These are phyloP conservation scores for Prinsepia uniflora DNA, from an alignment of 306 rosid species.

Conservation along the genomic window DNA sequence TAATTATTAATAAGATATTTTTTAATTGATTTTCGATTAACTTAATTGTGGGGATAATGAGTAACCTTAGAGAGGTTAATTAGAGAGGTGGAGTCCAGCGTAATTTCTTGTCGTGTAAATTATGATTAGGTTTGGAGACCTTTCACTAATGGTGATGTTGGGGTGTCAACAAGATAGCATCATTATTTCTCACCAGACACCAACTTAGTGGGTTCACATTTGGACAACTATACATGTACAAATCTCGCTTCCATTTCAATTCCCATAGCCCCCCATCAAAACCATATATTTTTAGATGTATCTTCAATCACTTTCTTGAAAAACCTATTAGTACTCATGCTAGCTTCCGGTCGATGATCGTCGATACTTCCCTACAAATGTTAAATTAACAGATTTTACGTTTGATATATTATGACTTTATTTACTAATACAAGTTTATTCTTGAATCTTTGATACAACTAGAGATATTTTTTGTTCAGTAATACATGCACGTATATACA, in stretches of 20 bases:
- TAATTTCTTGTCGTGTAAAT: background rate
- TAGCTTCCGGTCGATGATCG: too few relatives aligned
- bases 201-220: slow-evolving; percentile 19
- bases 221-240: slow-evolving; percentile 11
- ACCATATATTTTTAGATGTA: background rate
- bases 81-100: slow-evolving; percentile 1
- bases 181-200: slow-evolving; percentile 13
- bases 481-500: too few relatives aligned
- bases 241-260: slow-evolving; percentile 8
- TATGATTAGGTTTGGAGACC: slow-evolving; percentile 24
- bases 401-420: too few relatives aligned
- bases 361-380: too few relatives aligned
- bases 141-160: slow-evolving; percentile 17
- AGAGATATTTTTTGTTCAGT: too few relatives aligned
- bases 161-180: slow-evolving; percentile 16
- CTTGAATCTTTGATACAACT: too few relatives aligned
- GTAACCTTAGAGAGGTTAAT: background rate
- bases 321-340: too few relatives aligned
- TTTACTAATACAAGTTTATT: too few relatives aligned
- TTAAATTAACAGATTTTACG: too few relatives aligned
- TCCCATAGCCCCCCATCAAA: background rate
- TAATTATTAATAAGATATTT: background rate
- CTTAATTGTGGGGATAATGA: background rate
- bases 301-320: background rate
- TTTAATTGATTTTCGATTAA: too few relatives aligned